A percentile compares a stretch with the other conserved stretches of the same genome.
Evolutionary conservation across 352 stramenopile genomes (phyloP).

Genomic region (Blastocystis sp.): DNA sequence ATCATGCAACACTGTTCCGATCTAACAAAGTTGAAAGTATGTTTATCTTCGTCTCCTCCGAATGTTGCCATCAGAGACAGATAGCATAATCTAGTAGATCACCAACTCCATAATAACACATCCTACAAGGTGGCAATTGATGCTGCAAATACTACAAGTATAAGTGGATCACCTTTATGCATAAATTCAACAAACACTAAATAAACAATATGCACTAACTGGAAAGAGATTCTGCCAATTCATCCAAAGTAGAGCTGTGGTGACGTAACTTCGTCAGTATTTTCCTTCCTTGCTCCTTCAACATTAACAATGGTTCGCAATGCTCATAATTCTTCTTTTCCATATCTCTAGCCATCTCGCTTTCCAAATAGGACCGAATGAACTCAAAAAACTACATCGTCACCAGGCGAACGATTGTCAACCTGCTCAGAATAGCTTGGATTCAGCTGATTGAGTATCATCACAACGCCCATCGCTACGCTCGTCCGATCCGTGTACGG

Average conservation of each 20-base stretch:
- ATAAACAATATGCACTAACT: not conserved
- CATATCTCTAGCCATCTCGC: not conserved
- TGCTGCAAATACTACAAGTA: too few species aligned
- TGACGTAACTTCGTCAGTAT: not conserved
- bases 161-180: too few species aligned
- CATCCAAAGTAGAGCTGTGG: not conserved
- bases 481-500: not conserved
- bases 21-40: too few species aligned
- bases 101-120: too few species aligned
- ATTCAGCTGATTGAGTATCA: constrained; percentile 25
- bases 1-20: too few species aligned
- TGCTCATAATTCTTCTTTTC: not conserved
- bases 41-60: too few species aligned
- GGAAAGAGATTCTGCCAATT: not conserved
- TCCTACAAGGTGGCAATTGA: too few species aligned
- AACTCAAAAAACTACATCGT: constrained; percentile 22
- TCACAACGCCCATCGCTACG: not conserved
- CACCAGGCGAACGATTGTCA: not conserved
- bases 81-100: too few species aligned
- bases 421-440: not conserved
- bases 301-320: not conserved
- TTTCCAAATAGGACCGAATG: not conserved
- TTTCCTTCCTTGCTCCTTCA: not conserved
- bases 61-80: too few species aligned
- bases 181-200: not conserved